Evolutionary conservation across 345 rosid genomes (phyloP).

Genomic region (Turritis glabra): DNA sequence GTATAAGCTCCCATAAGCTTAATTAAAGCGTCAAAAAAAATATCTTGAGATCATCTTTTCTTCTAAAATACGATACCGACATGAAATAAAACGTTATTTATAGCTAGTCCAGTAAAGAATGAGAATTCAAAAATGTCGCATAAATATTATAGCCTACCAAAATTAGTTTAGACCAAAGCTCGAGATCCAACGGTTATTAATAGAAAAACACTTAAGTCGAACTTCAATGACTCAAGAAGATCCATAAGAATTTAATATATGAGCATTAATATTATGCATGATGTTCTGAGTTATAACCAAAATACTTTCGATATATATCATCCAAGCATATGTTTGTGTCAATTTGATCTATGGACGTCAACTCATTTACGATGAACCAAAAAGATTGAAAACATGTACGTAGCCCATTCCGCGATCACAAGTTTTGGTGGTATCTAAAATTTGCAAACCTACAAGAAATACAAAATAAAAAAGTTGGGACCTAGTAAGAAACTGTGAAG

Average conservation of each 20-base stretch:
- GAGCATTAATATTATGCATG: neutral
- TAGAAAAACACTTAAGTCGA: too few species aligned
- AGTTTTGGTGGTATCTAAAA: neutral
- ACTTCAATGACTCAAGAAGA: too few species aligned
- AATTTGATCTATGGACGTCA: neutral
- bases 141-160: too few species aligned
- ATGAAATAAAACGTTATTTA: too few species aligned
- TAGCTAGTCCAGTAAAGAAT: too few species aligned
- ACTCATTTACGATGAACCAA: neutral
- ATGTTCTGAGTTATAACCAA: neutral
- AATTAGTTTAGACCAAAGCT: too few species aligned
- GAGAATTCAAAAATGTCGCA: neutral
- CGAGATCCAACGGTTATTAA: too few species aligned
- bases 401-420: constrained; percentile 7
- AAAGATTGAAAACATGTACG: neutral
- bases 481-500: neutral
- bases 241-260: neutral
- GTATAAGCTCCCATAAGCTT: too few species aligned
- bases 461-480: neutral
- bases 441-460: constrained; percentile 5
- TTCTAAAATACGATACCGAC: too few species aligned
- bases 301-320: neutral
- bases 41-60: too few species aligned
- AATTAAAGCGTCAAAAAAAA: too few species aligned
- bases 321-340: neutral